phyloP scores from a whole-genome alignment of 306 rosid genomes.

The Inga leiocalycina region DNA sequence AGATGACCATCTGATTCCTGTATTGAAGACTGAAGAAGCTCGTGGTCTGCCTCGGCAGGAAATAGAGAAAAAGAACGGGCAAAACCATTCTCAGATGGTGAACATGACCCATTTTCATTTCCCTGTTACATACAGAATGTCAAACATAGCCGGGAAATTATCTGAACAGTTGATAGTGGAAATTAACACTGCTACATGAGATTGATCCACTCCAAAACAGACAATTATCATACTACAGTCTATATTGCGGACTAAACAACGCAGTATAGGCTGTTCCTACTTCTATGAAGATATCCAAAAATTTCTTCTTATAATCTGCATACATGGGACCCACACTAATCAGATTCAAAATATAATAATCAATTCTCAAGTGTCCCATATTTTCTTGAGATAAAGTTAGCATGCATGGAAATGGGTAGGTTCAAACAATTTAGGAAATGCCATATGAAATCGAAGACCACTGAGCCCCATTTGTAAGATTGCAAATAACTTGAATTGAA shows the following conservation, averaged over 20 bases:
- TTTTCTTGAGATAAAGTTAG: not conserved
- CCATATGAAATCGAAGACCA: not conserved
- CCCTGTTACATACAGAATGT: slow-evolving; percentile 52
- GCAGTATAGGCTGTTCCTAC: not conserved
- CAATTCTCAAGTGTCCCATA: not conserved
- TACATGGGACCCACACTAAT: not conserved
- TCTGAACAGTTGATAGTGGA: not conserved
- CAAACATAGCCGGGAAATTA: slow-evolving; percentile 22
- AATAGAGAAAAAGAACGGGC: slow-evolving; percentile 62
- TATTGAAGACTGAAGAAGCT: slow-evolving; percentile 70
- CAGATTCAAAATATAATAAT: not conserved
- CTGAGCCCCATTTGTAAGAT: not conserved
- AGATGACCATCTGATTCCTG: slow-evolving; percentile 89
- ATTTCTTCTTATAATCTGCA: not conserved
- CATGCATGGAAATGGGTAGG: not conserved
- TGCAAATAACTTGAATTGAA: not conserved
- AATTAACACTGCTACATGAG: not conserved
- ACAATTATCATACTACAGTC: not conserved
- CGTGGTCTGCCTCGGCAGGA: slow-evolving; percentile 81
- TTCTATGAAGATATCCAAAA: not conserved
- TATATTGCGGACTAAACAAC: not conserved
- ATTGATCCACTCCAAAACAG: not conserved
- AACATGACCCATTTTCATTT: slow-evolving; percentile 51
- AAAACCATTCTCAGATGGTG: slow-evolving; percentile 72
- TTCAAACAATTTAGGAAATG: not conserved